phyloP scores from a whole-genome alignment of 2,329 filamentous ascomycete species.

The Ophiostoma ips region DNA sequence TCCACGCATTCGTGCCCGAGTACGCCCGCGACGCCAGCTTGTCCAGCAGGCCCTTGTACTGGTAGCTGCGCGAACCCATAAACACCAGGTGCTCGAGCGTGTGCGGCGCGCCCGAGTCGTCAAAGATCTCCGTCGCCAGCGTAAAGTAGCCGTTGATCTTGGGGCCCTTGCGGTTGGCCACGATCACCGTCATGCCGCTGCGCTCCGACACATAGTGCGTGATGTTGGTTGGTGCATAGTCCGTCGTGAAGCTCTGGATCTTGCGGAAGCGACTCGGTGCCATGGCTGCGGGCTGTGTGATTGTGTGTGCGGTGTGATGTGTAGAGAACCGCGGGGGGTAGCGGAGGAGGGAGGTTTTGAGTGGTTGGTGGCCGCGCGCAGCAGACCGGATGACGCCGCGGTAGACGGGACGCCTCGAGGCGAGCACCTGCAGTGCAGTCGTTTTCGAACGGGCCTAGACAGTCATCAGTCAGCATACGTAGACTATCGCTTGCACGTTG shows the following conservation, averaged over 20 bases:
- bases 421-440: background rate
- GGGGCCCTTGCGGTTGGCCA: slow-evolving; percentile 85
- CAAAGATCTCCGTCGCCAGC: slow-evolving; percentile 90
- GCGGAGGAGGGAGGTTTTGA: background rate
- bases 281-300: slow-evolving; percentile 31
- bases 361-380: slow-evolving; percentile 3
- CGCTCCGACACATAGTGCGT: slow-evolving; percentile 92
- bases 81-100: slow-evolving; percentile 74
- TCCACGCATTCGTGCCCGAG: slow-evolving; percentile 93
- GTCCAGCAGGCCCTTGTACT: slow-evolving; percentile 88
- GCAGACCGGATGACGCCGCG: slow-evolving; percentile 4
- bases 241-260: slow-evolving; percentile 71
- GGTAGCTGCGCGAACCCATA: slow-evolving; percentile 86
- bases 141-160: slow-evolving; percentile 93
- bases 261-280: slow-evolving; percentile 55
- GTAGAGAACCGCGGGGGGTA: slow-evolving; percentile 7
- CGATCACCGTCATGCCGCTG: slow-evolving; percentile 87
- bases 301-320: slow-evolving; percentile 10
- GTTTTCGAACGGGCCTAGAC: background rate
- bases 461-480: background rate
- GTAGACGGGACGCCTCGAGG: background rate
- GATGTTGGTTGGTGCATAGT: slow-evolving; percentile 79
- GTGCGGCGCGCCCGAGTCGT: slow-evolving; percentile 87
- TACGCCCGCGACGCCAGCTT: slow-evolving; percentile 89
- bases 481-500: background rate